Evolutionary conservation across 2,329 filamentous ascomycete genomes (phyloP), one percentile per base, ranked within the genome.

Genomic region (Metarhizium rileyi): DNA sequence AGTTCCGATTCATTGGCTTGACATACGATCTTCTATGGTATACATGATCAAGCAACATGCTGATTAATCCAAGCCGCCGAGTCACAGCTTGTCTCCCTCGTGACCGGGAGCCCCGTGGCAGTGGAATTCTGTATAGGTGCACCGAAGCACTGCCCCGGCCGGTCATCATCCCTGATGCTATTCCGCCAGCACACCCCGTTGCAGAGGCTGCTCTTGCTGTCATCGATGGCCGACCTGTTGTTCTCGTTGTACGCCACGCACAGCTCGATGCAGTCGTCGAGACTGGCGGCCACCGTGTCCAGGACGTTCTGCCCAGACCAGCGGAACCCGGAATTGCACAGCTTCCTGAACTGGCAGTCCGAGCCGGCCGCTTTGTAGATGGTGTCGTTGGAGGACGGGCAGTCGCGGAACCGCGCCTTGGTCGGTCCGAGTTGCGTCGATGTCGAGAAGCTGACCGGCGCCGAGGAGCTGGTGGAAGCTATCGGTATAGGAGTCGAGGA

Each of bases 181-280:
- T 49, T 43, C 36, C 48, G 41, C 52, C 50, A 54, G 43, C 52
- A 54, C 18, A 54, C 50, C 18, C 43, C 41, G 35, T 50, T 54
- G 48, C 52, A 52, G 1, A 47, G 42, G 5, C 30, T 43, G 20
- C 41, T 49, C 5, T 47, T 23, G 2, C 48, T 45, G 3, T 27
- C 10, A 12, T 45, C 41, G 27, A 52, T 54, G 4, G 35, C 52
- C 6, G 46, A 35, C 36, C 48, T 50, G 44, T 52, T 52, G 14
- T 36, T 48, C 20, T 46, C 26, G 35, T 54, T 54, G 43, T 49
- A 52, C n/a, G 35, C 45, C 3, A 43, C 48, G 25, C 52, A 54
- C 2, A 45, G 9, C 30, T 52, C 47, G 47, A 54, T 52, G 50
- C 50, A 52, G 27, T 52, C 52, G 44, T 54, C 41, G n/a, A 54